Evolutionary conservation across 2,329 filamentous ascomycete genomes (phyloP).

Genomic region (Phyllosticta citribraziliensis): DNA sequence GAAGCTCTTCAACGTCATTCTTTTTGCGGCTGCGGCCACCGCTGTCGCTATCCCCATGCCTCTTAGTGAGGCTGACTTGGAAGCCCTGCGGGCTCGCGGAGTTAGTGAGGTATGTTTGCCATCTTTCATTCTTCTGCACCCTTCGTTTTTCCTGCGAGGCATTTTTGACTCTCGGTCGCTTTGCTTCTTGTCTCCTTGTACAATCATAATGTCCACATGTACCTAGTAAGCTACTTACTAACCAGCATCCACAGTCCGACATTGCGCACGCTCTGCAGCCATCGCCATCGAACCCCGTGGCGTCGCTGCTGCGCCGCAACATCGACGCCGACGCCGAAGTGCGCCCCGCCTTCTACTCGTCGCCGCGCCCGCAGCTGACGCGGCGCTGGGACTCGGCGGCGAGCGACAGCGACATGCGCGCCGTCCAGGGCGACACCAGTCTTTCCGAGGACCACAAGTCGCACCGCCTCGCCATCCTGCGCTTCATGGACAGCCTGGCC

Average conservation of each 20-base stretch:
- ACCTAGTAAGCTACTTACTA: not conserved
- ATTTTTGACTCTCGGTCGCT: not conserved
- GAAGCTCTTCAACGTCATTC: constrained; percentile 2
- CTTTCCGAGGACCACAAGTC: not conserved
- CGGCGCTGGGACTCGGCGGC: not conserved
- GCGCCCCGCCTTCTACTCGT: constrained; percentile 24
- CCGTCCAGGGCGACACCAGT: constrained; percentile 17
- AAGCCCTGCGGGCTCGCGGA: constrained; percentile 13
- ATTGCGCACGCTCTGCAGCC: not conserved
- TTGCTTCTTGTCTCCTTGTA: not conserved
- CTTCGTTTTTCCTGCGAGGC: no score
- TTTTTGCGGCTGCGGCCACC: not conserved
- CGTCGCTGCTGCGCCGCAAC: constrained; percentile 15
- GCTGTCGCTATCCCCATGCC: constrained; percentile 1
- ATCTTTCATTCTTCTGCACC: not conserved
- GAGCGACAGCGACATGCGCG: not conserved
- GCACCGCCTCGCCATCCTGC: not conserved
- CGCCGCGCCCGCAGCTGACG: constrained; percentile 14
- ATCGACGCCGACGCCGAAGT: constrained; percentile 26
- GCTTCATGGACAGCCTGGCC: not conserved
- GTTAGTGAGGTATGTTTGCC: constrained; percentile 18
- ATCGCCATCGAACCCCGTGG: not conserved
- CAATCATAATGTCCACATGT: not conserved
- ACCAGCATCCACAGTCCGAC: not conserved
- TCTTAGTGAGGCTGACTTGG: constrained; percentile 6